phyloP scores from a whole-genome alignment of 306 rosid species.

The Prunus kanzakura region DNA sequence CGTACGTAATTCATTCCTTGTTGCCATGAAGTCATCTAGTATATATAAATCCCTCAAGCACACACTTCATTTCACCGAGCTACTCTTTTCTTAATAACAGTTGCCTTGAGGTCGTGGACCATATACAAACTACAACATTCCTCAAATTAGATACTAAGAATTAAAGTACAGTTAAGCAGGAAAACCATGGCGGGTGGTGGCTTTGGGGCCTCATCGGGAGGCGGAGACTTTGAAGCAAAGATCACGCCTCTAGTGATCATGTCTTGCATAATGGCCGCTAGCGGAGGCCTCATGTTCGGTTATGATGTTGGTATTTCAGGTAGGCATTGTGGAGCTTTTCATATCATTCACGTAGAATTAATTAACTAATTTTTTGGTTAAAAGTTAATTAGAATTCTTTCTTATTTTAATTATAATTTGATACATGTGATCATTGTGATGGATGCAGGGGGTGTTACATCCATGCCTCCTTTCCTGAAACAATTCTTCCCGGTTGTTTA shows the following conservation, averaged over 20 bases:
- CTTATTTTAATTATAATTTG: background rate
- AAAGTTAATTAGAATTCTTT: background rate
- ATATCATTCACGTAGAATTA: background rate
- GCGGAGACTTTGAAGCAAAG: constrained; percentile 13
- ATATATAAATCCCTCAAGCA: background rate
- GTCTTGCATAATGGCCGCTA: constrained; percentile 26
- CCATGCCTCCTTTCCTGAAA: constrained; percentile 46
- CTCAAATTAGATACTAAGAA: background rate
- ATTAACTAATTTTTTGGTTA: background rate
- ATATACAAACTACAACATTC: background rate
- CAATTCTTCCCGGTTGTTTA: constrained; percentile 58
- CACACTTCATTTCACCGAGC: background rate
- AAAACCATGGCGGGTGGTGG: constrained; percentile 11
- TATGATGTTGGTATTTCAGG: constrained; percentile 25
- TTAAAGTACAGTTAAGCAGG: no score
- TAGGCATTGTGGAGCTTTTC: background rate
- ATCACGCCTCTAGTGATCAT: constrained; percentile 20
- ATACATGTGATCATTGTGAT: no score
- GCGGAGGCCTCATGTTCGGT: constrained; percentile 27
- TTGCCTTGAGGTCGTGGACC: background rate
- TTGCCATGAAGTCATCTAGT: background rate
- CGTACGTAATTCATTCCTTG: background rate
- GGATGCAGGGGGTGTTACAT: constrained; percentile 57
- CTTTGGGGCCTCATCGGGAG: background rate
- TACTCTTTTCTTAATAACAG: background rate